phyloP scores from a whole-genome alignment of 2,329 filamentous ascomycete genomes.

The Anisogramma anomala region DNA sequence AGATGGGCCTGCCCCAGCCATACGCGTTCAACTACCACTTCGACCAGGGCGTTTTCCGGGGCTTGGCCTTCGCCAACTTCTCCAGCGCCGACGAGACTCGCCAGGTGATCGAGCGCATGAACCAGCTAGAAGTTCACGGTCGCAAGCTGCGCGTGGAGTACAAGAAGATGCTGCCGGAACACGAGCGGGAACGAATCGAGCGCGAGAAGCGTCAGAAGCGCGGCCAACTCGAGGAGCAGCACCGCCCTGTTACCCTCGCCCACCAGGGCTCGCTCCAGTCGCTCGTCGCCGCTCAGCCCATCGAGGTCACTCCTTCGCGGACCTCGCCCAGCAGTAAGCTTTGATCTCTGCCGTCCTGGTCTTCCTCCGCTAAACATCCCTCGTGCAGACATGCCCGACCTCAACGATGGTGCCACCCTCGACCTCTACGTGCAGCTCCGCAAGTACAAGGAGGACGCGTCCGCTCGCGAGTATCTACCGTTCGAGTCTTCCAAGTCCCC shows the following conservation, averaged over 20 bases:
- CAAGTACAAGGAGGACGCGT: conserved; percentile 11
- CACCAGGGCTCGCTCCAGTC: conserved; percentile 81
- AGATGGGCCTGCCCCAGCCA: conserved; percentile 82
- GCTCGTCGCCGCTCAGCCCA: conserved; percentile 52
- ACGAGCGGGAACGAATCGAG: conserved; percentile 90
- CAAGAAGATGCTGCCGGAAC: conserved; percentile 97
- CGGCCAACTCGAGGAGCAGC: conserved; percentile 93
- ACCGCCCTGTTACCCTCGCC: conserved; percentile 66
- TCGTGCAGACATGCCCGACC: conserved; percentile 35
- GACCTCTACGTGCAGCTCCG: conserved; percentile 80
- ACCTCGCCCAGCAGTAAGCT: conserved; percentile 36
- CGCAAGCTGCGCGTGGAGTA: conserved; percentile 94
- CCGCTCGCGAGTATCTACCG: conserved; percentile 60
- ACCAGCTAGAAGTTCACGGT: conserved; percentile 90
- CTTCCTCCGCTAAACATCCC: not conserved
- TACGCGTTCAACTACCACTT: conserved; percentile 99
- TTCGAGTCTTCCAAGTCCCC: conserved; percentile 75
- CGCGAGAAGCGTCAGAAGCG: conserved; percentile 92
- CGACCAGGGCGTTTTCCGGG: conserved; percentile 92
- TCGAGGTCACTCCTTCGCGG: conserved; percentile 41
- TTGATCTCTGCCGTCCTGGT: not conserved
- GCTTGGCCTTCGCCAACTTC: conserved; percentile 95
- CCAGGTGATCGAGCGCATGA: conserved; percentile 84
- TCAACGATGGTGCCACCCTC: conserved; percentile 82
- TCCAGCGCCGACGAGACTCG: conserved; percentile 90